Base-by-base conservation (phyloP, 1,284 basidiomycete genomes). In the Ustilago hordei region DNA sequence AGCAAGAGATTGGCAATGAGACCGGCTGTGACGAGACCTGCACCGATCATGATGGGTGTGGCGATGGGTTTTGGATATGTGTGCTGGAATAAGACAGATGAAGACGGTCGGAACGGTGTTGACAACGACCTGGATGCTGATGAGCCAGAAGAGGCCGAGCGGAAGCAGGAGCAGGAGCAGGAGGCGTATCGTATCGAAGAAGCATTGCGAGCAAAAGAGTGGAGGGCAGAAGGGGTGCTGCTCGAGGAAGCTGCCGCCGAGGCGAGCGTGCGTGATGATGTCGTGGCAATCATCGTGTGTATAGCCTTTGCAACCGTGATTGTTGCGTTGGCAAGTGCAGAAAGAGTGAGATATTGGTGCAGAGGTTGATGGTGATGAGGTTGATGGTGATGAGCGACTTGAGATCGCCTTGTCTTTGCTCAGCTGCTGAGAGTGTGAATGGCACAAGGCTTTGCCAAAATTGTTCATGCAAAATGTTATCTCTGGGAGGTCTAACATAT, bases 1-100 rank as follows among this genome's bases (percentile, higher is more conserved):
- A 81, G 68, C 38, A 85, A 69, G 28, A 81, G 55, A 11, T 78
- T 78, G 6, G 84, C 83, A 4, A 75, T 57, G 15, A 85, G 56
- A 17, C 84, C 84, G 34, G 78, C 82, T 7, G 71, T 79, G 31
- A 84, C 75, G n/a, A 84, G 69, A 6, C 81, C 80, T 11, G 66
- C 73, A 19, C 82, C 82, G 55, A 82, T 65, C 50, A 84, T 64
- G 66, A 84, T 71, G 8, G 82, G 82, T 17, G 70, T 80, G 28
- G 78, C 75, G 56, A 84, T 80, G 53, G 67, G 65, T 35, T 32
- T 17, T 2, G 75, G 76, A 12, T 58, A 50, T 3, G 81, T 79
- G 43, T 77, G 75, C 2, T 66, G 77, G 36, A 82, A 69, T 1
- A 78, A 69, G 1, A 68, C 32, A 12, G 69, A 71, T 2, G 59